Evolutionary conservation across 805 yeast genomes (phyloP), one percentile per base, ranked within the genome.

Genomic region (Cyberlindnera lachancei): DNA sequence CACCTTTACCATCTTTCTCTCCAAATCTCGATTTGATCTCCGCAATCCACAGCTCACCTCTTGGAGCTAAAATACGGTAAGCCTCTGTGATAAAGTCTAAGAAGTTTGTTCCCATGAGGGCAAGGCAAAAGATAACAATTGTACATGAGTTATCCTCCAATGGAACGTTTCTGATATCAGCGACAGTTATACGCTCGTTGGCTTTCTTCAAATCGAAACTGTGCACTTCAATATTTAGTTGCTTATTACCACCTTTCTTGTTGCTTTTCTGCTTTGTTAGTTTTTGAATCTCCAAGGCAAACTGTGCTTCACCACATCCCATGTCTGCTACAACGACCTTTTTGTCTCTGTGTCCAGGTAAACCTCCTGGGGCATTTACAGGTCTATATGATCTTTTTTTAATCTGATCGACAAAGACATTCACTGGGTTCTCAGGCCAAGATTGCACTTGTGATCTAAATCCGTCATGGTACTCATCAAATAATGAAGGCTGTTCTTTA

Each of bases 401-500:
- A 35, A 92, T 68, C 48, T 81, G 84, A 8, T 73, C 64, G 2
- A 85, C 88, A 59, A 87, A 83, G 3, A 81, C 80, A 58, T 87
- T 81, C n/a, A 92, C 95, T 1, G 99, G 99, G 50, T 92, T 92
- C 59, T 90, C 96, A 3, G 99, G 98, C 99, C 99, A 92, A 15
- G 86, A 70, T 50, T 83, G 87, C 13, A 92, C 97, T 57, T 92
- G 99, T 11, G 88, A 79, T 46, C 94, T 69, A 66, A 92, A 92
- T 0, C 99, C 99, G 36, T 77, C 80, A 53, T 94, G 98, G 49
- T 92, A 92, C 52, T 90, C 97, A 44, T 85, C 92, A 55, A 88
- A 92, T 39, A 92, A 64, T 16, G 76, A 75, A 0, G 99, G 98
- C 46, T 88, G 95, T 12, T 79, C 74, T 35, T 71, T 63, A 25